A percentile compares a stretch with the other conserved stretches of the same genome.
These are phyloP conservation scores for Acanthamoeba culbertsoni DNA, from an alignment of 208 protist species.

Conservation along the genomic window DNA sequence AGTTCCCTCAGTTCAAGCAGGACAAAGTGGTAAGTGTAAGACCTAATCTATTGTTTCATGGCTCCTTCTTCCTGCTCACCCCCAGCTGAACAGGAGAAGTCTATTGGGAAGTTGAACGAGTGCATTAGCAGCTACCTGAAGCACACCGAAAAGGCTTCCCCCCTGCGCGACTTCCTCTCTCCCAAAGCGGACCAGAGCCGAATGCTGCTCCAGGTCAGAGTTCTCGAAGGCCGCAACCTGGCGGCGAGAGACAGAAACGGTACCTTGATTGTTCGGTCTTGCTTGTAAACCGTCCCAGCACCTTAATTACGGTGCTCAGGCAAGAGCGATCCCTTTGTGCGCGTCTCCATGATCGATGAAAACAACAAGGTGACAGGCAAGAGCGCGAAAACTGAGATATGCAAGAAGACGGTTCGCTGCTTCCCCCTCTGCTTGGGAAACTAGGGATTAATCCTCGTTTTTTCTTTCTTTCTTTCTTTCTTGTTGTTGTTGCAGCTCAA, in stretches of 20 bases:
- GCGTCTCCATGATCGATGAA: background rate
- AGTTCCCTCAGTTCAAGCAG: background rate
- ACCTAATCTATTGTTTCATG: no score
- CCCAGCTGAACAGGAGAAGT: background rate
- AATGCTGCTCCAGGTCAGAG: background rate
- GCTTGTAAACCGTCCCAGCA: no score
- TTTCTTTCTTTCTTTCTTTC: background rate
- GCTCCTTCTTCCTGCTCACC: no score
- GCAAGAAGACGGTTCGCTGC: background rate
- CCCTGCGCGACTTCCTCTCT: background rate
- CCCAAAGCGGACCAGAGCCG: no score
- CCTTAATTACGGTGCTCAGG: background rate
- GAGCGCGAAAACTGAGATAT: background rate
- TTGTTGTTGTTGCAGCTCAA: background rate
- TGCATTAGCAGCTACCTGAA: background rate
- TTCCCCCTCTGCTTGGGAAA: background rate
- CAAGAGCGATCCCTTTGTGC: constrained; percentile 15
- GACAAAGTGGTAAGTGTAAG: no score
- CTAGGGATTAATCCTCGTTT: background rate
- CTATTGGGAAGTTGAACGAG: background rate
- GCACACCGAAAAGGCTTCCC: background rate
- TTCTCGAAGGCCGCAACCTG: background rate
- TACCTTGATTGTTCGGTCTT: background rate
- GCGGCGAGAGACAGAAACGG: background rate
- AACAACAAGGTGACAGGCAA: background rate